Conservation (phyloP, 2,329 filamentous ascomycete species). For the Lecanicillium sp. region DNA sequence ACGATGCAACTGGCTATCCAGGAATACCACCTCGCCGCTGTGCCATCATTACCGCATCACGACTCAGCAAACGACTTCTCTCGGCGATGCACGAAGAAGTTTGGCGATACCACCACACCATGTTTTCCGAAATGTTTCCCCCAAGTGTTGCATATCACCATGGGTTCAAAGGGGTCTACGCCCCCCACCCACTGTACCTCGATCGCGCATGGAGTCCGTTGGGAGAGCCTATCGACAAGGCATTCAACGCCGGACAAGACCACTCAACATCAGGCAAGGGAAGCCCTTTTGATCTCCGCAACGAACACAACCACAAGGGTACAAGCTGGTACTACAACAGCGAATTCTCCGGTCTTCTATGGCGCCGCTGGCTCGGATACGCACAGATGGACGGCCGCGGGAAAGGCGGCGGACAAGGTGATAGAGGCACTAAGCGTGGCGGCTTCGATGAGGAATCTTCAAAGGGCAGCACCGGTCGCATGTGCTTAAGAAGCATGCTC, state of each 20-base stretch:
- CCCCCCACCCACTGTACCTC: conserved; percentile 72
- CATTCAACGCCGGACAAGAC: conserved; percentile 71
- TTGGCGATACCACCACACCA: conserved; percentile 56
- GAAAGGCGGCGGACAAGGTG: conserved; percentile 38
- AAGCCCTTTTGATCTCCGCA: conserved; percentile 57
- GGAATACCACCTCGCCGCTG: conserved; percentile 58
- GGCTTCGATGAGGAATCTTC: conserved; percentile 43
- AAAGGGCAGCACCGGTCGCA: conserved; percentile 45
- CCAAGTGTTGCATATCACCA: conserved; percentile 63
- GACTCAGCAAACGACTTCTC: conserved; percentile 58
- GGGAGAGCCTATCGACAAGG: conserved; percentile 54
- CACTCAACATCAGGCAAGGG: conserved; percentile 56
- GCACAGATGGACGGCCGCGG: conserved; percentile 43
- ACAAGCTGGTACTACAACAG: conserved; percentile 81
- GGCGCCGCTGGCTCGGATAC: conserved; percentile 67
- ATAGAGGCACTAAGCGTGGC: conserved; percentile 37
- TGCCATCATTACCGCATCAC: conserved; percentile 63
- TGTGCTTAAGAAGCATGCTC: conserved; percentile 74
- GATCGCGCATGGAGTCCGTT: conserved; percentile 67
- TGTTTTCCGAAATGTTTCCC: conserved; percentile 77
- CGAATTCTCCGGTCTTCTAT: conserved; percentile 68
- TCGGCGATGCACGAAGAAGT: conserved; percentile 69
- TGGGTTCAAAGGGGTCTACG: conserved; percentile 70
- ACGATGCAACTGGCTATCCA: conserved; percentile 62
- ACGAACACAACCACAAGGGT: conserved; percentile 77